Conservation (phyloP, 2,329 filamentous ascomycete genomes). For the Stemphylium vesicarium region DNA sequence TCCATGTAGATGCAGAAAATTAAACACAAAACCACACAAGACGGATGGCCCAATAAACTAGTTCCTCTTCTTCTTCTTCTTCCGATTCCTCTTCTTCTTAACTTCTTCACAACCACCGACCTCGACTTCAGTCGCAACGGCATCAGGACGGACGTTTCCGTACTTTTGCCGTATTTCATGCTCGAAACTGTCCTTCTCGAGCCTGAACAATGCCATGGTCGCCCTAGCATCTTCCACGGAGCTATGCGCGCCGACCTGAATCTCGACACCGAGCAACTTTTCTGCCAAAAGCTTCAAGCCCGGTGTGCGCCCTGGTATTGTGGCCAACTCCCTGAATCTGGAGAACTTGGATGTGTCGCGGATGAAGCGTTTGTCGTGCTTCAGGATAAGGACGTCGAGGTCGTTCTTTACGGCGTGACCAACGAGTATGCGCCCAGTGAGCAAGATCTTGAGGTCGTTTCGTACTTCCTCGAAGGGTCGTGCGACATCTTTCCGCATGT, state of each 20-base stretch:
- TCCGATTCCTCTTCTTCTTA: constrained; percentile 46
- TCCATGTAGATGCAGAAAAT: constrained; percentile 23
- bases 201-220: constrained; percentile 86
- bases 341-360: constrained; percentile 83
- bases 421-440: constrained; percentile 75
- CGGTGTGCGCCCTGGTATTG: constrained; percentile 67
- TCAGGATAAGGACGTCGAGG: constrained; percentile 74
- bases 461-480: constrained; percentile 77
- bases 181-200: constrained; percentile 85
- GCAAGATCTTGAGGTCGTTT: constrained; percentile 69
- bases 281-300: constrained; percentile 66
- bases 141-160: constrained; percentile 36
- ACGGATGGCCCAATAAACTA: not conserved
- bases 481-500: constrained; percentile 64
- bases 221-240: constrained; percentile 80
- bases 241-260: constrained; percentile 66
- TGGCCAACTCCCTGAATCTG: constrained; percentile 73
- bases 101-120: constrained; percentile 27
- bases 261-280: constrained; percentile 63
- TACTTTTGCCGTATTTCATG: constrained; percentile 74
- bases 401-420: constrained; percentile 86
- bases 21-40: not conserved
- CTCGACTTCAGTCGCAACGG: constrained; percentile 27
- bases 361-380: constrained; percentile 77
- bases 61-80: constrained; percentile 48